Percentiles rank a stretch among this genome's conserved stretches.
These are phyloP conservation scores for Linum trigynum DNA, from an alignment of 345 rosid species.

Conservation along the genomic window DNA sequence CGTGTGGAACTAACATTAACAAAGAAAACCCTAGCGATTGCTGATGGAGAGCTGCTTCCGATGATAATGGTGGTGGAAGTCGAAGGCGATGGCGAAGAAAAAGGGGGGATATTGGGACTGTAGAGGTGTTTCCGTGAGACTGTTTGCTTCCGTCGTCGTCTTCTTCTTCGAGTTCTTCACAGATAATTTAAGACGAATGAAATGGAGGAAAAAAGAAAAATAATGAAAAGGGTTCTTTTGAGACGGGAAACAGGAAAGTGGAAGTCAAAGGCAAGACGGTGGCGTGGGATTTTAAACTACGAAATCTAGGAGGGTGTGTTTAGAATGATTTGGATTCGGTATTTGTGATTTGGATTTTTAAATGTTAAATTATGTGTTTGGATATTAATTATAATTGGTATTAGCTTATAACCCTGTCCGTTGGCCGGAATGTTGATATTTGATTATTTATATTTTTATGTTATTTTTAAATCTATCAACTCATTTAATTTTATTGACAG, in stretches of 20 bases:
- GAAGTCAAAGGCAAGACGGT: conserved; percentile 16
- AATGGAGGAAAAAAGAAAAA: background rate
- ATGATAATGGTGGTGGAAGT: background rate
- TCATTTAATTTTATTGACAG: too few relatives aligned
- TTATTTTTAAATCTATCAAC: too few relatives aligned
- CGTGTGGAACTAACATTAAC: background rate
- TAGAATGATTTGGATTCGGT: too few relatives aligned
- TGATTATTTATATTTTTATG: too few relatives aligned
- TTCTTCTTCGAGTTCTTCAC: background rate
- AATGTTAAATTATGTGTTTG: too few relatives aligned
- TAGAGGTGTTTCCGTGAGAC: background rate
- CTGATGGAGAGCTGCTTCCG: background rate
- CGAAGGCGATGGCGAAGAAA: background rate
- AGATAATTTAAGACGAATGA: background rate
- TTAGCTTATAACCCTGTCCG: too few relatives aligned
- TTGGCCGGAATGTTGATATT: too few relatives aligned
- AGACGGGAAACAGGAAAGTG: conserved; percentile 2
- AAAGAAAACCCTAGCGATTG: background rate
- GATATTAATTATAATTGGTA: too few relatives aligned
- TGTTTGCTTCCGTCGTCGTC: background rate
- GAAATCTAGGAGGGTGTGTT: too few relatives aligned
- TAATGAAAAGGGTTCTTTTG: background rate
- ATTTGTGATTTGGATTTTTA: too few relatives aligned
- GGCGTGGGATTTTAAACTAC: background rate
- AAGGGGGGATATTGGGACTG: too few relatives aligned